Base-by-base conservation (phyloP, 768 basidiomycete species). In the Mrakia gelida region DNA sequence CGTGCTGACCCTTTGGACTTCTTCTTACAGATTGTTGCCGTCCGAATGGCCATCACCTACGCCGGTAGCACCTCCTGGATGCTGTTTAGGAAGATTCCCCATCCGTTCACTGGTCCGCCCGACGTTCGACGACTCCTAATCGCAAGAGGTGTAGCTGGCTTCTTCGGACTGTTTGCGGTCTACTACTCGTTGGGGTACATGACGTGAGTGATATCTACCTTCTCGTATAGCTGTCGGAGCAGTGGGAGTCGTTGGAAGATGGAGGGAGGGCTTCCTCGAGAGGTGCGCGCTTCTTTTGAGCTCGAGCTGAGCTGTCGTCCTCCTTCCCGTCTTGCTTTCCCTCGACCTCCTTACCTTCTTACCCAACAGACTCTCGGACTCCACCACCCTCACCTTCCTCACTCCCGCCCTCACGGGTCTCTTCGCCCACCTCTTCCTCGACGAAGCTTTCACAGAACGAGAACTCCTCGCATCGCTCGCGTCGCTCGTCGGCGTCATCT, bases 401-500 rank as follows among this genome's bases (percentile, higher is more conserved):
- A 78, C 77, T 26, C 77, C 77, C 1, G 63, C 34, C 52, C 32
- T 72, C 8, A 74, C 77, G 1, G 71, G 77, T n/a, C 52, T 73
- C 72, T 73, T 73, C 52, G 71, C 61, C 13, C 73, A 78, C 32
- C 59, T 82, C 72, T 63, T 81, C 61, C 79, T 82, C 30, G 73
- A 71, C 34, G 82, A 82, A 52, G 73, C 84, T 7, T 83, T 81
- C 72, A 81, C 81, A 0, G 77, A 70, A 26, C 71, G 75, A 30
- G 81, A 83, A 59, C 80, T 79, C 9, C 56, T 77, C 30, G 78
- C 81, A 1, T 80, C 81, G 88, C 89, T 91, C 11, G 87, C 88
- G 68, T 91, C 92, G 83, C 86, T 95, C 45, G 62, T 88, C 13
- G 94, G 94, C 0, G 92, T 94, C 13, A 83, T 95, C 21, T 86